phyloP scores from a whole-genome alignment of 495 filamentous ascomycete genomes.

The Xylaria bambusicola region DNA sequence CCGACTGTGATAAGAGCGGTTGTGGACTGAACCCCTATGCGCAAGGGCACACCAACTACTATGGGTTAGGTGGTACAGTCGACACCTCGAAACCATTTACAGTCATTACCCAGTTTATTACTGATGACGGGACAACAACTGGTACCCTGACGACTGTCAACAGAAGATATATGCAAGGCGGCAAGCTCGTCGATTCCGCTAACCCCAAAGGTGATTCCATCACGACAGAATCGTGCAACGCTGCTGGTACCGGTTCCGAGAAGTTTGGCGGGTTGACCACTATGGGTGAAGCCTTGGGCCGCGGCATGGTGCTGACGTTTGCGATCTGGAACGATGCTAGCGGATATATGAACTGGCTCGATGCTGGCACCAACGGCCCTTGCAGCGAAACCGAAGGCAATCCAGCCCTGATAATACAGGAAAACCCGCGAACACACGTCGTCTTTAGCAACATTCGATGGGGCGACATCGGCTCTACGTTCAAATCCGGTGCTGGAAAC shows the following conservation, averaged over 20 bases:
- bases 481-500: background rate
- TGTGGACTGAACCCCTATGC: conserved; percentile 48
- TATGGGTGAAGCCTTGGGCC: conserved; percentile 53
- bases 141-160: conserved; percentile 61
- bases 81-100: conserved; percentile 64
- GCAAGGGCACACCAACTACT: conserved; percentile 54
- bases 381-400: conserved; percentile 59
- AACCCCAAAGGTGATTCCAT: conserved; percentile 52
- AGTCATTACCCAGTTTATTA: conserved; percentile 71
- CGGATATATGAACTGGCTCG: conserved; percentile 69
- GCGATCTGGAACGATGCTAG: conserved; percentile 68
- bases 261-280: conserved; percentile 54
- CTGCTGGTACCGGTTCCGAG: conserved; percentile 60
- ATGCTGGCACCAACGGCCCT: conserved; percentile 62
- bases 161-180: conserved; percentile 66
- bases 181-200: conserved; percentile 57
- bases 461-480: conserved; percentile 60
- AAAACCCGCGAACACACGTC: conserved; percentile 54
- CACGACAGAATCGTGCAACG: conserved; percentile 56
- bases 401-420: conserved; percentile 51
- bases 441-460: conserved; percentile 69
- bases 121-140: conserved; percentile 41
- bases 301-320: conserved; percentile 67
- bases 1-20: conserved; percentile 38
- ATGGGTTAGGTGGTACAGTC: conserved; percentile 52